These are phyloP conservation scores for Aspergillus luchuensis DNA, from an alignment of 2,329 filamentous ascomycete genomes.

Conservation along the genomic window DNA sequence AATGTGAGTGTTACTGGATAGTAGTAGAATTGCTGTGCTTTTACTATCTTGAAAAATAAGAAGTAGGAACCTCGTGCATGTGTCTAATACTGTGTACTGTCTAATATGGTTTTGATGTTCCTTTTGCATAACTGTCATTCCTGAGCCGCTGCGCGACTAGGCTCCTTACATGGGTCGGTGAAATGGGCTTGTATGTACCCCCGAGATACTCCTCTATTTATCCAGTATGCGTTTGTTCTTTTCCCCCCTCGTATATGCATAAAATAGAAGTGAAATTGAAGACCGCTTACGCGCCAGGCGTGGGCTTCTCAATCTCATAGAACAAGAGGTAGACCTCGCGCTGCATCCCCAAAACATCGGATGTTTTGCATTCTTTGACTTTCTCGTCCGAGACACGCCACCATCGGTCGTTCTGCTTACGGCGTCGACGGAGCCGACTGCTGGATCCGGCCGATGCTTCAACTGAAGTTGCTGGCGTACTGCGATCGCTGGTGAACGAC, in stretches of 20 bases:
- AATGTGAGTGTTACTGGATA: background rate
- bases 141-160: background rate
- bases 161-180: constrained; percentile 1
- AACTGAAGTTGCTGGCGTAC: constrained; percentile 27
- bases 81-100: background rate
- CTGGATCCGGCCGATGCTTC: constrained; percentile 26
- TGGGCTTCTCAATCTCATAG: constrained; percentile 75
- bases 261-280: background rate
- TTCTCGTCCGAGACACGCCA: constrained; percentile 99
- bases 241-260: background rate
- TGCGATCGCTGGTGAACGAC: constrained; percentile 27
- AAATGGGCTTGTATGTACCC: background rate
- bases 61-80: background rate
- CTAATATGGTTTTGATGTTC: background rate
- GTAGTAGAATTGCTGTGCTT: background rate
- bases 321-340: constrained; percentile 95
- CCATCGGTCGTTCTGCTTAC: constrained; percentile 74
- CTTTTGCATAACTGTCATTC: background rate
- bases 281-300: background rate
- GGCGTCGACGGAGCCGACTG: constrained; percentile 57
- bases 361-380: constrained; percentile 89
- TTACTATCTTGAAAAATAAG: too few relatives aligned
- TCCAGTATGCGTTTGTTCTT: background rate
- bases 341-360: constrained; percentile 89
- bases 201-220: background rate